Conservation (phyloP, 441 rosid genomes). For the Gossypium trilobum region DNA sequence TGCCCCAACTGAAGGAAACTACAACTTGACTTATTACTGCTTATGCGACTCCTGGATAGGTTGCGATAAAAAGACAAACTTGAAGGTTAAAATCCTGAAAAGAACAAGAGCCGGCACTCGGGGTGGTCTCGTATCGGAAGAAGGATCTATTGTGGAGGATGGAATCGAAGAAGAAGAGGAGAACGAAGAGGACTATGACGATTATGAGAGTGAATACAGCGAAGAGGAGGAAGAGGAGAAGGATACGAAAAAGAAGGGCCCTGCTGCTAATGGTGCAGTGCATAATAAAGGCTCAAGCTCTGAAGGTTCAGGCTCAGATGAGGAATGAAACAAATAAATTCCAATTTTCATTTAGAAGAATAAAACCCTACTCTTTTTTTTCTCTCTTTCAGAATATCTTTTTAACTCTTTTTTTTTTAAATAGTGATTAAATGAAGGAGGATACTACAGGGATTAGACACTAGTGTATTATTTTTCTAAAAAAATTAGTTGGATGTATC, state of each 20-base stretch:
- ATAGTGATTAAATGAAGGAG: no score
- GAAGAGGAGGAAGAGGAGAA: constrained; percentile 78
- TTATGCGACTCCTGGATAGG: constrained; percentile 92
- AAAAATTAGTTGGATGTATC: no score
- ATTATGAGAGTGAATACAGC: constrained; percentile 88
- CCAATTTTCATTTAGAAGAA: constrained; percentile 12
- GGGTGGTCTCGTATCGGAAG: constrained; percentile 49
- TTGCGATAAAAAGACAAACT: constrained; percentile 54
- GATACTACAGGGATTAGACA: no score
- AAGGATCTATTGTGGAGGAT: constrained; percentile 63
- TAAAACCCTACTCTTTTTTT: neutral
- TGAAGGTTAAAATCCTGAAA: constrained; percentile 73
- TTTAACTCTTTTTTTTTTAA: no score
- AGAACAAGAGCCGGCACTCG: constrained; percentile 80
- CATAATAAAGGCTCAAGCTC: constrained; percentile 46
- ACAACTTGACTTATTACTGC: constrained; percentile 75
- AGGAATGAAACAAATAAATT: constrained; percentile 37
- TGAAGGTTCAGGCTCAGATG: constrained; percentile 64
- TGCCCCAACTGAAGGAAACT: constrained; percentile 74
- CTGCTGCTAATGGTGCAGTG: constrained; percentile 40
- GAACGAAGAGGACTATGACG: constrained; percentile 65
- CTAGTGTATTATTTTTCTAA: no score
- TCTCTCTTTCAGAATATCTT: neutral
- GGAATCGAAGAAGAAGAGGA: constrained; percentile 92
- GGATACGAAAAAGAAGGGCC: constrained; percentile 48